Evolutionary conservation across 2,329 filamentous ascomycete genomes (phyloP).

Genomic region (Fusarium avenaceum): DNA sequence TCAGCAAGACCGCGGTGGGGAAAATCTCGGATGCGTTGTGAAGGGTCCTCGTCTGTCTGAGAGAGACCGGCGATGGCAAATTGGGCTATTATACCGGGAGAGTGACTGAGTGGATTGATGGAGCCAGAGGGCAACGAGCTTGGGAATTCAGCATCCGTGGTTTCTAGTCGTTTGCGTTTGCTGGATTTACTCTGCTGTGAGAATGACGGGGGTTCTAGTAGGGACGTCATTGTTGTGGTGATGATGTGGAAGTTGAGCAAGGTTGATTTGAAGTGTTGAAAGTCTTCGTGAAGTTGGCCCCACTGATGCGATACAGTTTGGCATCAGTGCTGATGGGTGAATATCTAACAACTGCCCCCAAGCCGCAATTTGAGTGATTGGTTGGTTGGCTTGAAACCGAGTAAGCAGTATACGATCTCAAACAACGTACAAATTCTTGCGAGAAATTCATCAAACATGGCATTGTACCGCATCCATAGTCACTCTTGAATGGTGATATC

Average conservation of each 20-base stretch:
- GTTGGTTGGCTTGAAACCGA: background rate
- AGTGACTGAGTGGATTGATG: constrained; percentile 70
- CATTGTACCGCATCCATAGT: background rate
- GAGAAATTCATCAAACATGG: background rate
- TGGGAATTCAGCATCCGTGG: constrained; percentile 14
- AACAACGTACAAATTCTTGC: background rate
- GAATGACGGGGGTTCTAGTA: constrained; percentile 43
- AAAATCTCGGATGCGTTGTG: constrained; percentile 60
- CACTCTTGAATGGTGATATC: background rate
- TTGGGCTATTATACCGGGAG: constrained; percentile 65
- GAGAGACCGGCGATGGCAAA: constrained; percentile 67
- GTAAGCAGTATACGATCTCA: background rate
- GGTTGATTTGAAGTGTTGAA: constrained; percentile 15
- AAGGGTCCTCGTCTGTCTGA: constrained; percentile 59
- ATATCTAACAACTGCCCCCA: background rate
- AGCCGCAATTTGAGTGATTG: background rate
- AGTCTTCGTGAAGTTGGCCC: constrained; percentile 26
- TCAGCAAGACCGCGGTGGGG: constrained; percentile 61
- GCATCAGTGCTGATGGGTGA: background rate
- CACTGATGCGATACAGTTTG: constrained; percentile 14
- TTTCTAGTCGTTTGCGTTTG: constrained; percentile 43
- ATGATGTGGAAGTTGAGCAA: constrained; percentile 1
- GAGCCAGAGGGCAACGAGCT: constrained; percentile 50
- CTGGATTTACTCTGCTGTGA: constrained; percentile 29
- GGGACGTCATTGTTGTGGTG: constrained; percentile 31